phyloP scores from a whole-genome alignment of 129 eudicot genomes.

The Deinandra increscens region DNA sequence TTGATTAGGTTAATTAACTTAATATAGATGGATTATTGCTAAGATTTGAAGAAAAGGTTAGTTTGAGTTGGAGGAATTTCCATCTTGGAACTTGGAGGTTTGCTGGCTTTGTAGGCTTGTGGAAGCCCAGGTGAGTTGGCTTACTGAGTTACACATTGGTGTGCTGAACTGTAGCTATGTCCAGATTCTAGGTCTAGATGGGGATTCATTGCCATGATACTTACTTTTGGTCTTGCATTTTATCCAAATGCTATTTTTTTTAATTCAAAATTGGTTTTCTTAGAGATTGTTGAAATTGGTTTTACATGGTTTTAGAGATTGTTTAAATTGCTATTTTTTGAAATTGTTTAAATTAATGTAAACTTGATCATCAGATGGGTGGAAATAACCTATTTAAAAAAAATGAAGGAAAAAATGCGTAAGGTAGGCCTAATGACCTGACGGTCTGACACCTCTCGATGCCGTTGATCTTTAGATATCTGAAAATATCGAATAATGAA shows the following conservation, averaged over 20 bases:
- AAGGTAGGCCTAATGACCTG: no score
- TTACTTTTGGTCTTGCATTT: neutral
- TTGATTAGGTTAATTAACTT: neutral
- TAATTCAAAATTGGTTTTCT: neutral
- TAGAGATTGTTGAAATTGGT: slow-evolving; percentile 19
- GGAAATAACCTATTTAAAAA: no score
- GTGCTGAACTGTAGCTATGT: neutral
- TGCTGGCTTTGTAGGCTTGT: slow-evolving; percentile 7
- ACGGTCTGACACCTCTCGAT: no score
- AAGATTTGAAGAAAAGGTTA: neutral
- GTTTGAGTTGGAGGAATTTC: slow-evolving; percentile 10
- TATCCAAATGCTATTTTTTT: neutral
- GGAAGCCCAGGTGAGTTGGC: slow-evolving; percentile 1
- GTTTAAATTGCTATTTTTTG: no score
- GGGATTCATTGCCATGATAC: slow-evolving; percentile 3
- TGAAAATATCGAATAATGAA: no score
- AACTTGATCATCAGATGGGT: no score
- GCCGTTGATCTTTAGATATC: no score
- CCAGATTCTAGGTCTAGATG: slow-evolving; percentile 7
- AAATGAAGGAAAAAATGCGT: no score
- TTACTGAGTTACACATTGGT: neutral
- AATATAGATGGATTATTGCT: slow-evolving; percentile 5
- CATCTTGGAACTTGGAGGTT: slow-evolving; percentile 9
- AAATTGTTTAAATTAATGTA: no score
- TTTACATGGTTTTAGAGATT: neutral